phyloP scores from a whole-genome alignment of 257 asterid genomes.

The Lavandula angustifolia region DNA sequence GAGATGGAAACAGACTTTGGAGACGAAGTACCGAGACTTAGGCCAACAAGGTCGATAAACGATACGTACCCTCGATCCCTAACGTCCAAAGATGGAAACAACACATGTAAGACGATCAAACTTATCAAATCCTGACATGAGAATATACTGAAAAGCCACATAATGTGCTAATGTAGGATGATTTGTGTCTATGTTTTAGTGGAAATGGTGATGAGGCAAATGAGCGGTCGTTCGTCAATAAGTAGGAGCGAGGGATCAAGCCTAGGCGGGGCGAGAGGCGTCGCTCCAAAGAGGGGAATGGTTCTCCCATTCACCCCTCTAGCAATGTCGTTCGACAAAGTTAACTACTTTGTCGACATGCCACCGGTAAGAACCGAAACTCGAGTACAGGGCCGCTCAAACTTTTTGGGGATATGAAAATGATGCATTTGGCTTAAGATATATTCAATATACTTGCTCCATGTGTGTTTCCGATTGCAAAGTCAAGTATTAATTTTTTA shows the following conservation, averaged over 20 bases:
- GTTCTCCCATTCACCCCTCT: conserved; percentile 73
- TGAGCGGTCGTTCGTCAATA: conserved; percentile 51
- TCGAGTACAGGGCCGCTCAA: background rate
- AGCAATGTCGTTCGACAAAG: conserved; percentile 65
- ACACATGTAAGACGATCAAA: conserved; percentile 45
- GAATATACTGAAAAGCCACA: background rate
- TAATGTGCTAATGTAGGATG: conserved; percentile 9
- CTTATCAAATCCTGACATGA: conserved; percentile 1
- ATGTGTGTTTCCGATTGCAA: too few relatives aligned
- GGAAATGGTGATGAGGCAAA: conserved; percentile 62
- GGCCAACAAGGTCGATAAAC: conserved; percentile 48
- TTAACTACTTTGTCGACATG: conserved; percentile 71
- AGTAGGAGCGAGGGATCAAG: conserved; percentile 36
- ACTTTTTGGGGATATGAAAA: too few relatives aligned
- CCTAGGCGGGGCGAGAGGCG: conserved; percentile 38
- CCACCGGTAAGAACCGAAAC: conserved; percentile 53
- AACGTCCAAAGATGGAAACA: conserved; percentile 54
- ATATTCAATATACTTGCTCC: too few relatives aligned
- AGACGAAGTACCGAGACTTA: conserved; percentile 53
- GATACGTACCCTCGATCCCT: conserved; percentile 47
- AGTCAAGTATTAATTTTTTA: too few relatives aligned
- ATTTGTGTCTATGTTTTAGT: conserved; percentile 35
- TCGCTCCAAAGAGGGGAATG: conserved; percentile 72
- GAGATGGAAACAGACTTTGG: conserved; percentile 56
- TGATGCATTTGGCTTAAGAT: too few relatives aligned